Percentiles rank a stretch among this genome's conserved stretches.
Conservation (phyloP, 2,329 filamentous ascomycete genomes). For the Coniochaeta sp. region DNA sequence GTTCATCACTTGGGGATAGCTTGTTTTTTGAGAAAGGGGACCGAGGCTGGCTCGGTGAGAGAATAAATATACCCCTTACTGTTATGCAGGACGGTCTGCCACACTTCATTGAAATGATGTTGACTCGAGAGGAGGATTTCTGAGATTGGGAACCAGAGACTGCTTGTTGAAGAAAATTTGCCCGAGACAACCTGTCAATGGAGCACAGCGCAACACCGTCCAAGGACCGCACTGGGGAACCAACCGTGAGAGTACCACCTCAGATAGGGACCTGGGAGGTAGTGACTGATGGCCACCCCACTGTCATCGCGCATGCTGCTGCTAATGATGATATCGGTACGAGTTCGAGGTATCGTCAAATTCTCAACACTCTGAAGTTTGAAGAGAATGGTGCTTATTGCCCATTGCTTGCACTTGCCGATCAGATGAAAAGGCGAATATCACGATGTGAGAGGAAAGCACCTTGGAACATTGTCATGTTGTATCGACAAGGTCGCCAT, state of each 20-base stretch:
- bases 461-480: not conserved
- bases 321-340: not conserved
- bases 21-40: not conserved
- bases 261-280: not conserved
- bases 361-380: not conserved
- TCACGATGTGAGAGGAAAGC: not conserved
- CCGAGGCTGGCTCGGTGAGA: not conserved
- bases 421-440: not conserved
- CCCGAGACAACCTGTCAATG: no score
- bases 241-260: no score
- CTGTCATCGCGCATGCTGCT: not conserved
- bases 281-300: not conserved
- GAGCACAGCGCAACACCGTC: no score
- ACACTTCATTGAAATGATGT: no score
- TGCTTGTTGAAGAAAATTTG: not conserved
- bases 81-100: not conserved
- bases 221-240: no score
- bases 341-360: not conserved
- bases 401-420: not conserved
- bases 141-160: not conserved
- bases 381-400: not conserved
- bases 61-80: slow-evolving; percentile 1
- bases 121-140: no score
- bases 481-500: not conserved
- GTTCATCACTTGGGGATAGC: not conserved